phyloP scores from a whole-genome alignment of 768 basidiomycete species.

The Austroboletus eburneus region DNA sequence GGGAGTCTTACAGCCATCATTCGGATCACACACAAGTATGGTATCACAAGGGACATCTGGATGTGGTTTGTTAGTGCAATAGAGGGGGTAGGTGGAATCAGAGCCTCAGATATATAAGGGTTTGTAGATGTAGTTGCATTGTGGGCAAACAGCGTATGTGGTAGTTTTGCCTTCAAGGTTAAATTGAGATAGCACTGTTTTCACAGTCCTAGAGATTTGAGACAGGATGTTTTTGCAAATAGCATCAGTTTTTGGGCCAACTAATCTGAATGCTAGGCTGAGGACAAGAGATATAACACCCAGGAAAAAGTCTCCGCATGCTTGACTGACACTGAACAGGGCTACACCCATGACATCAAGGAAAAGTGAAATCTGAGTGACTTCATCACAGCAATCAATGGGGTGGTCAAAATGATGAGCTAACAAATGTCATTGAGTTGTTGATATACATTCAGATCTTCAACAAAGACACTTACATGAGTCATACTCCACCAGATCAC shows the following conservation, averaged over 20 bases:
- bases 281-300: background rate
- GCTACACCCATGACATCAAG: background rate
- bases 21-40: background rate
- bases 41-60: background rate
- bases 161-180: background rate
- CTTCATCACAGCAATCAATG: background rate
- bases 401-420: slow-evolving; percentile 9
- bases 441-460: background rate
- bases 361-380: background rate
- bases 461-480: background rate
- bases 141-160: background rate
- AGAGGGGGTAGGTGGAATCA: background rate
- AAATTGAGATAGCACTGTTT: background rate
- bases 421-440: background rate
- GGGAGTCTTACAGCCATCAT: background rate
- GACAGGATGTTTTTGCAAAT: background rate
- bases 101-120: no score
- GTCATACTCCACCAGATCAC: background rate
- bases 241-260: background rate
- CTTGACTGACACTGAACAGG: background rate
- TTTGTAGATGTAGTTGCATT: background rate
- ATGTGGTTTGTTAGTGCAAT: background rate
- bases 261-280: background rate
- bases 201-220: background rate
- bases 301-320: background rate